Conservation (phyloP, 78 protist genomes). For the Dictyostelium firmibasis region DNA sequence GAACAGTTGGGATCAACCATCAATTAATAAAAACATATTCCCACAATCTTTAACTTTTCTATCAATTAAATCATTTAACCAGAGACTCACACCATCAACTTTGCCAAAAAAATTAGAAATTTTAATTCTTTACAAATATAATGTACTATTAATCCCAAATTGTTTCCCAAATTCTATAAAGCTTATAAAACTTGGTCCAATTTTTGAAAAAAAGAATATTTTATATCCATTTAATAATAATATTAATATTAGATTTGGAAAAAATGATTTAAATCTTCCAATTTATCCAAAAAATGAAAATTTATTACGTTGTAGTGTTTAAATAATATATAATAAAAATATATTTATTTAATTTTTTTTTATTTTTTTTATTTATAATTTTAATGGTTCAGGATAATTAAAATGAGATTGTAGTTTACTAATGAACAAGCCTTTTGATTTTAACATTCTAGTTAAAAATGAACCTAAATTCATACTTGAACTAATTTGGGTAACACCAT, state of each 20-base stretch:
- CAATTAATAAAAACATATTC: neutral
- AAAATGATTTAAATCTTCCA: neutral
- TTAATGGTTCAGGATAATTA: neutral
- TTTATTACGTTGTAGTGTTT: neutral
- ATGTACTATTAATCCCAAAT: neutral
- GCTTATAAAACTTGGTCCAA: neutral
- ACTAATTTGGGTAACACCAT: slow-evolving; percentile 42
- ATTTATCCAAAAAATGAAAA: neutral
- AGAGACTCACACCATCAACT: neutral
- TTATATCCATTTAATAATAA: neutral
- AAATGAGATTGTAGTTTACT: neutral
- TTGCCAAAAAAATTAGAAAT: neutral
- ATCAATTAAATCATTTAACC: neutral
- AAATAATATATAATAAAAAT: too few relatives aligned
- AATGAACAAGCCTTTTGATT: neutral
- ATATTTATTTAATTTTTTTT: neutral
- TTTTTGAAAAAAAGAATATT: neutral
- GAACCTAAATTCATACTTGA: slow-evolving; percentile 10
- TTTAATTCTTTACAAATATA: neutral
- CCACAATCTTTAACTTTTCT: neutral
- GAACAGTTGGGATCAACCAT: neutral
- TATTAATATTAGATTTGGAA: neutral
- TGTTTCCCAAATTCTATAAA: neutral
- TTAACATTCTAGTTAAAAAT: neutral
- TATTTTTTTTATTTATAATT: neutral